These are phyloP conservation scores for Aspergillus flavus DNA, from an alignment of 2,329 filamentous ascomycete species.

Conservation along the genomic window DNA sequence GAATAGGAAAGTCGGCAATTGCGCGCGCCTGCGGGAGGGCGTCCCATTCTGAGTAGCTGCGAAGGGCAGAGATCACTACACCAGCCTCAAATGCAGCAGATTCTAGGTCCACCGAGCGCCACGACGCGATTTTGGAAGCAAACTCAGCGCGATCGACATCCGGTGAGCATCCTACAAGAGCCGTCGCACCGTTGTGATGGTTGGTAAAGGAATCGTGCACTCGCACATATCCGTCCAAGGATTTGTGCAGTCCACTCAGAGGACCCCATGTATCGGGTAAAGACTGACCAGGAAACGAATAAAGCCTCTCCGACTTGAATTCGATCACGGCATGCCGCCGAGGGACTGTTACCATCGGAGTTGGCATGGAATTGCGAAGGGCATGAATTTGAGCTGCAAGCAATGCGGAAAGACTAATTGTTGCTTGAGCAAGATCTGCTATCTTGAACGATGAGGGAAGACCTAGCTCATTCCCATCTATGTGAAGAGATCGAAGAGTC, in stretches of 20 bases:
- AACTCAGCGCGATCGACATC: constrained; percentile 44
- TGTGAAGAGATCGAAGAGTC: constrained; percentile 23
- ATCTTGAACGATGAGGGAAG: constrained; percentile 59
- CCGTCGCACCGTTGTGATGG: constrained; percentile 49
- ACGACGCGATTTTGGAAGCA: constrained; percentile 38
- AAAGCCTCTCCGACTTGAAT: constrained; percentile 57
- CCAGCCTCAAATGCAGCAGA: constrained; percentile 42
- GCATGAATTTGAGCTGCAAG: constrained; percentile 52
- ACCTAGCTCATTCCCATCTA: constrained; percentile 8
- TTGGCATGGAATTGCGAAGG: constrained; percentile 25
- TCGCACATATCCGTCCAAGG: constrained; percentile 56
- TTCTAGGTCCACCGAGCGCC: constrained; percentile 55
- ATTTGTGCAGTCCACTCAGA: constrained; percentile 56
- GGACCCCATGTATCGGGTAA: constrained; percentile 40
- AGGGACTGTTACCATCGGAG: constrained; percentile 48
- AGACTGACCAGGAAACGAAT: constrained; percentile 46
- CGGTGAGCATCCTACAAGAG: constrained; percentile 45
- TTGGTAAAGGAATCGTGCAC: constrained; percentile 59
- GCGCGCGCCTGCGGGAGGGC: constrained; percentile 49
- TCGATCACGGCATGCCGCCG: constrained; percentile 53
- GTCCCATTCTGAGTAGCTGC: constrained; percentile 58
- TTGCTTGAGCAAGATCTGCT: constrained; percentile 54
- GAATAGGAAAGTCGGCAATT: constrained; percentile 51
- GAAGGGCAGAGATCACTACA: constrained; percentile 53
- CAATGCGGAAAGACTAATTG: constrained; percentile 56